Base-by-base conservation (phyloP, 345 rosid genomes). In the Salix arbutifolia region DNA sequence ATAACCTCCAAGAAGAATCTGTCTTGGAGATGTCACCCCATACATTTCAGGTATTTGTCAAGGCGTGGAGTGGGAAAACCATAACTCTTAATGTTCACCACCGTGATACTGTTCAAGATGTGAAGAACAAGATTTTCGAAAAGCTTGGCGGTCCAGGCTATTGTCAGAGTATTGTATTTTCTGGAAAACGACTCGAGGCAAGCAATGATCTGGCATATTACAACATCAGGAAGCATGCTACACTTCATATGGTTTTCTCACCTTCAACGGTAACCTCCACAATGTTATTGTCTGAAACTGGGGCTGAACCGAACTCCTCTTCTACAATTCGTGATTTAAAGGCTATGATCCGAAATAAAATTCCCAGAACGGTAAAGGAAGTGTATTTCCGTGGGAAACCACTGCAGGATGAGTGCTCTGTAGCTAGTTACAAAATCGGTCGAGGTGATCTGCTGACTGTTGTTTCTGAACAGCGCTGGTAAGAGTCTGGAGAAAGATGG, bases 21-120 rank as follows among this genome's bases (percentile, higher is more conserved):
- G 4, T 71, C 67, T 75, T 87, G 17, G 70, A 75, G 72, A 48
- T 85, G 58, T 10, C 61, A 23, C 75, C 52, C 12, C 23, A 31
- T 16, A 12, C 4, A 1, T 65, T 72, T 77, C 90, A 79, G 73
- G 67, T 80, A 74, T 87, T 83, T 71, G 83, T 83, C 18, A 83
- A 42, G 71, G 52, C 74, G 17, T 81, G 86, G 83, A 75, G 33
- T 25, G 83, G 87, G 40, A 76, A 79, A 67, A 84, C 80, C 38
- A 6, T 83, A 8, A 78, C 84, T n/a, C 84, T 87, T n/a, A 65
- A 77, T 70, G 86, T 83, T 50, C 17, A 67, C 25, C 69, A 26
- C 38, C 33, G 8, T 26, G 23, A 78, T 13, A 81, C 82, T 13
- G 33, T 74, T 25, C 5, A 44, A 33, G 71, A 73, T 48, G 73